Percentiles rank a stretch among this genome's conserved stretches.
phyloP scores from a whole-genome alignment of 306 rosid genomes.

The Vicia villosa region DNA sequence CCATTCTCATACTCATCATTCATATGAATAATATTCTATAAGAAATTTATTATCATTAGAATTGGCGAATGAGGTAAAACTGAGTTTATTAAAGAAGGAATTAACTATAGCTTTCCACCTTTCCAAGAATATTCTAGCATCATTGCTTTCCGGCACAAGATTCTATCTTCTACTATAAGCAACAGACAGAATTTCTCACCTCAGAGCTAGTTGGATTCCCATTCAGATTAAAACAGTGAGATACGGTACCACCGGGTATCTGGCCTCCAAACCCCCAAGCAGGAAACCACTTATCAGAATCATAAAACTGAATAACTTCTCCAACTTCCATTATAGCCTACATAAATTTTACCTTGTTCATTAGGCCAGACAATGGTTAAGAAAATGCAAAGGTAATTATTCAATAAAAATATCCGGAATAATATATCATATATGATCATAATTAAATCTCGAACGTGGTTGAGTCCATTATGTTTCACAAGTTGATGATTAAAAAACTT shows the following conservation, averaged over 20 bases:
- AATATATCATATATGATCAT: background rate
- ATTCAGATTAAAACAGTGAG: constrained; percentile 83
- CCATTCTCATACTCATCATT: background rate
- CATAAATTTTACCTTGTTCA: constrained; percentile 20
- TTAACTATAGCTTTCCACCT: background rate
- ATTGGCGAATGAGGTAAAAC: background rate
- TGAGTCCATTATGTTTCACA: background rate
- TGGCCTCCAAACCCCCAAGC: constrained; percentile 95
- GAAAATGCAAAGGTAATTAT: too few relatives aligned
- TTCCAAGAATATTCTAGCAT: background rate
- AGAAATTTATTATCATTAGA: background rate
- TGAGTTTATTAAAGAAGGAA: background rate
- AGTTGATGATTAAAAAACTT: background rate
- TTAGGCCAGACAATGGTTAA: constrained; percentile 14
- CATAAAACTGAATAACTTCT: constrained; percentile 88
- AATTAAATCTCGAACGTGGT: background rate
- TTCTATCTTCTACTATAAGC: background rate
- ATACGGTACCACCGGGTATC: constrained; percentile 42
- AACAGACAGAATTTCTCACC: constrained; percentile 46
- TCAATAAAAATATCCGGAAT: background rate
- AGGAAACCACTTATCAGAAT: constrained; percentile 72
- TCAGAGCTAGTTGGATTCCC: constrained; percentile 49
- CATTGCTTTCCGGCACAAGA: background rate
- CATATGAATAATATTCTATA: background rate
- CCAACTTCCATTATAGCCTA: constrained; percentile 89